Base-by-base conservation (phyloP, 805 yeast species). In the Saturnispora quitensis region DNA sequence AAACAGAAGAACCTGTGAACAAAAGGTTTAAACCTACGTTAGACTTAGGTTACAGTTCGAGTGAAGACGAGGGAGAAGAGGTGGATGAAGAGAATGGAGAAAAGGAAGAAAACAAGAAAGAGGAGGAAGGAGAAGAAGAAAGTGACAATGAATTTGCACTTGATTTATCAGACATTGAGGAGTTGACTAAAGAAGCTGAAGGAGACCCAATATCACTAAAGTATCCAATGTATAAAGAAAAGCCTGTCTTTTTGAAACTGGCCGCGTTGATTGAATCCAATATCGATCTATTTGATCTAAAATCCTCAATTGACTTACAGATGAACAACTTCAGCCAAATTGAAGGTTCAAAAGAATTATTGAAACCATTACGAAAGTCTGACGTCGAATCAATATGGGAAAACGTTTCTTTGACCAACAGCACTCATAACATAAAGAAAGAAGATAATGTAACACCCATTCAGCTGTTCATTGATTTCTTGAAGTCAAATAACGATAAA, bases 341-440 rank as follows among this genome's bases (percentile, higher is more conserved):
- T 17, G 63, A 68, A 0, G 60, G 54, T 25, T 67, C 55, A 48
- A 55, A 47, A 20, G 35, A 51, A 5, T 45, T 66, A 4, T 62
- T 58, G 10, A 47, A 50, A 9, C 4, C 20, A 18, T 57, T 60
- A 17, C 31, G 44, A 8, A 50, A 48, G 34, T 52, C 62, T 43
- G 53, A 53, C 6, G 4, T 51, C 20, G 51, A 49, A 20, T 7
- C 28, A 10, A 7, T 43, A 2, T 55, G 53, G 47, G 58, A 55
- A 40, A 47, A 44, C 4, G 20, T 38, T 18, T 38, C 25, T 18
- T 18, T 38, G 22, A 18, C 8, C 17, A 20, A 38, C 13, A 40
- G 47, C 5, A 17, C 36, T 8, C 43, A 27, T 17, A 17, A 25
- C 25, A n/a, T 1, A 18, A 48, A 17, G 15, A 22, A n/a, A 9